Base-by-base conservation (phyloP, 805 yeast species). In the Yamadazyma nakazawae region DNA sequence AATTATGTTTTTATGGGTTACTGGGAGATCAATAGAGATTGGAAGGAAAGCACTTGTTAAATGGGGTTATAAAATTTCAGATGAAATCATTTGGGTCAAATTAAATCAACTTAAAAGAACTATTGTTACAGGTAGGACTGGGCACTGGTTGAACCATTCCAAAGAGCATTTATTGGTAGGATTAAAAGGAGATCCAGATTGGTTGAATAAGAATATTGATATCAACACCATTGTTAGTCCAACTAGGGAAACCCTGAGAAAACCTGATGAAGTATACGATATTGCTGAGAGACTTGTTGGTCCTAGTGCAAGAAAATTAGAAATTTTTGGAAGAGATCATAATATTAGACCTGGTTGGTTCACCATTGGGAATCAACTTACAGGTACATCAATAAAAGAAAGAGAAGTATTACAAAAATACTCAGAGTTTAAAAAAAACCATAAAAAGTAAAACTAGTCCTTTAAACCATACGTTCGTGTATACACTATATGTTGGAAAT, bases 81-180 rank as follows among this genome's bases (percentile, higher is more conserved):
- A 90, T 62, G 97, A 91, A 61, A 64, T 91, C 51, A 79, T 91
- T 8, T 91, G 98, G 98, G 78, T 89, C 49, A 91, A 91, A 63
- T 81, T 94, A 5, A 91, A 91, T 62, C 97, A 92, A 61, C 67
- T 92, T 50, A 80, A 84, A 17, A 72, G 96, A 50, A 91, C 97
- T 0, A 90, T 91, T 37, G 90, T 95, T 49, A 92, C 98, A 0
- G 98, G 98, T 1, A 71, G 97, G 53, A 91, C 98, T 0, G 98
- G 98, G 0, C 98, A 91, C 62, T 91, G 98, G 98, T 72, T 91
- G 44, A 91, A 91, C 60, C 98, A 91, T 64, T 86, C 96, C 0
- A 91, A 91, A 57, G 98, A 91, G 63, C 97, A 91, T 61, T 69
- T 89, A 37, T 65, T 91, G 4, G 86, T 92, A 8, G 98, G 97